These are phyloP conservation scores for Claviceps arundinis DNA, from an alignment of 2,329 filamentous ascomycete genomes.

Conservation along the genomic window DNA sequence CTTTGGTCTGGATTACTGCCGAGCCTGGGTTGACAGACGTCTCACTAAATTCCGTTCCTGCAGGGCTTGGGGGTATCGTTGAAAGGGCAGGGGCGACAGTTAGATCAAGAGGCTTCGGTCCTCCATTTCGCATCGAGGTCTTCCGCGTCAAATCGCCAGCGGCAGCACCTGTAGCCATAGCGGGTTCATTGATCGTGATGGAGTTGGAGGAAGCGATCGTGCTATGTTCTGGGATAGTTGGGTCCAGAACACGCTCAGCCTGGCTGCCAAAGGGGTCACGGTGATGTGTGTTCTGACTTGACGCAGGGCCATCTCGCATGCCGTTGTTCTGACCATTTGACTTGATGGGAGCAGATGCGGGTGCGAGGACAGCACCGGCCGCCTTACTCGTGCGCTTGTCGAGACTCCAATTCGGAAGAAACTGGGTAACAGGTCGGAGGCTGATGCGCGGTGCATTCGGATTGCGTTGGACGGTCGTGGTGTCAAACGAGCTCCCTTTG, in stretches of 20 bases:
- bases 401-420: conserved; percentile 49
- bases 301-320: conserved; percentile 36
- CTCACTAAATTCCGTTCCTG: conserved; percentile 49
- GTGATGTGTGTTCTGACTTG: conserved; percentile 34
- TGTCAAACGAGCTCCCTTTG: conserved; percentile 13
- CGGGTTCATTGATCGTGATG: conserved; percentile 24
- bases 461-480: conserved; percentile 15
- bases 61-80: conserved; percentile 41
- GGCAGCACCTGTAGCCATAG: conserved; percentile 15
- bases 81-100: conserved; percentile 28
- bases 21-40: conserved; percentile 37
- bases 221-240: conserved; percentile 23
- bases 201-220: conserved; percentile 14
- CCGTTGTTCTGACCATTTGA: conserved; percentile 17
- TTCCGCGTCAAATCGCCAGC: conserved; percentile 34
- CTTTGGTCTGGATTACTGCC: conserved; percentile 21
- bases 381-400: conserved; percentile 39
- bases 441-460: conserved; percentile 64
- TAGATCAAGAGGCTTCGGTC: conserved; percentile 38
- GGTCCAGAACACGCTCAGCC: conserved; percentile 35
- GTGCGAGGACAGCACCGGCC: conserved; percentile 26
- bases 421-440: conserved; percentile 71
- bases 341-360: conserved; percentile 11
- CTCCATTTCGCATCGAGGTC: conserved; percentile 41
- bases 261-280: conserved; percentile 61